Conservation (phyloP, 345 rosid species). For the Corchorus capsularis region DNA sequence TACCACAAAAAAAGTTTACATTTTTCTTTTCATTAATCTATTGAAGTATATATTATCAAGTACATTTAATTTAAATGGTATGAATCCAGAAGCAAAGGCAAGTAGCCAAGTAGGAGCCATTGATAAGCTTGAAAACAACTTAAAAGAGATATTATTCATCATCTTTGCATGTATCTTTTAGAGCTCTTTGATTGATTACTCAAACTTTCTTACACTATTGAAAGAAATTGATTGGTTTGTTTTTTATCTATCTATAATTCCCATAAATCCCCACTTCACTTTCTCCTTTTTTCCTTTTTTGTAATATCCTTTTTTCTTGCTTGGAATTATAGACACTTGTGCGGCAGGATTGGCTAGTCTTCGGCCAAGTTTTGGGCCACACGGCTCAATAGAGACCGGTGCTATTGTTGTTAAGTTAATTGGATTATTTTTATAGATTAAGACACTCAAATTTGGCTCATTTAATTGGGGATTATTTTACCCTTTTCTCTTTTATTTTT, state of each 20-base stretch:
- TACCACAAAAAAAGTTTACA: too few relatives aligned
- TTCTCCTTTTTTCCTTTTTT: background rate
- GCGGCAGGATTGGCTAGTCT: background rate
- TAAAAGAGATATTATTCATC: background rate
- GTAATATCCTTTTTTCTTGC: slow-evolving; percentile 11
- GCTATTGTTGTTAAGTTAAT: background rate
- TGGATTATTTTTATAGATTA: slow-evolving; percentile 20
- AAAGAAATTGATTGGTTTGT: background rate
- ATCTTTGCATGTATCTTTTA: background rate
- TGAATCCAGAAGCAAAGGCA: background rate
- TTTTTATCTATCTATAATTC: background rate
- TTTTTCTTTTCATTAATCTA: too few relatives aligned
- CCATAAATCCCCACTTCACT: background rate
- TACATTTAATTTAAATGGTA: too few relatives aligned
- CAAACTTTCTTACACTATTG: background rate
- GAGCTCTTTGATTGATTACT: background rate
- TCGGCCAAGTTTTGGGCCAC: slow-evolving; percentile 22
- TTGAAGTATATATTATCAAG: too few relatives aligned
- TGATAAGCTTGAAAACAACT: background rate
- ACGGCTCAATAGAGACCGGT: background rate
- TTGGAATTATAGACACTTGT: background rate
- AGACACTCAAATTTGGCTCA: background rate
- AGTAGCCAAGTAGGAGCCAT: background rate
- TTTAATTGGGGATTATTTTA: background rate
- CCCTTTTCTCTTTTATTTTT: background rate